A percentile compares a stretch with the other conserved stretches of the same genome.
phyloP scores from a whole-genome alignment of 345 rosid species.

The Eucalyptus microcorys region DNA sequence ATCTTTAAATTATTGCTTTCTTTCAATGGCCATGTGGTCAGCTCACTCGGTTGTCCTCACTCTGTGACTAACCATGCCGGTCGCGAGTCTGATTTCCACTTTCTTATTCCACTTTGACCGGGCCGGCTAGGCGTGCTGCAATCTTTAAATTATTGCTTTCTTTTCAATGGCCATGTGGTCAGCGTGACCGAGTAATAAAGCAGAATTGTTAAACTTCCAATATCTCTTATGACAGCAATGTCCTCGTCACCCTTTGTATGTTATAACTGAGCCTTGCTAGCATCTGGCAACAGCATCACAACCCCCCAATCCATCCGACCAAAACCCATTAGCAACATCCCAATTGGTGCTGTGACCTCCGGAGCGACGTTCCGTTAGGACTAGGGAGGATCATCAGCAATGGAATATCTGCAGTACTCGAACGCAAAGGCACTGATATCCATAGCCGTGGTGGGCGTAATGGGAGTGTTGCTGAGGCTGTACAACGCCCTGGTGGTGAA shows the following conservation, averaged over 20 bases:
- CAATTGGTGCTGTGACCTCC: not conserved
- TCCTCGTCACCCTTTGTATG: not conserved
- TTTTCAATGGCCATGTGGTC: not conserved
- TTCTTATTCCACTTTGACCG: not conserved
- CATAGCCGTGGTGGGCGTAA: not conserved
- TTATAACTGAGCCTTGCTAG: not conserved
- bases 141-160: not conserved
- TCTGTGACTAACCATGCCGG: not conserved
- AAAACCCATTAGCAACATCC: not conserved
- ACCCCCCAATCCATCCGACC: not conserved
- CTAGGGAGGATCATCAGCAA: not conserved
- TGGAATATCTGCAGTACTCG: not conserved
- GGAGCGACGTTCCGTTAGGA: not conserved
- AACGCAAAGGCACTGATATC: not conserved
- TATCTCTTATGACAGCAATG: not conserved
- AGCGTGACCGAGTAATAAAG: not conserved
- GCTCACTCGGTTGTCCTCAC: not conserved
- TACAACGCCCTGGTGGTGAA: slow-evolving; percentile 10
- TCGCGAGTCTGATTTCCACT: not conserved
- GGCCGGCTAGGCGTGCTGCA: not conserved
- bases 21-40: not conserved
- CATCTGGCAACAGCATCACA: not conserved
- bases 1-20: not conserved
- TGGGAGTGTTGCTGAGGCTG: not conserved
- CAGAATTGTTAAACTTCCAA: not conserved